A percentile compares a stretch with the other conserved stretches of the same genome.
These are phyloP conservation scores for Trichoderma koningii DNA, from an alignment of 2,329 filamentous ascomycete genomes.

Conservation along the genomic window DNA sequence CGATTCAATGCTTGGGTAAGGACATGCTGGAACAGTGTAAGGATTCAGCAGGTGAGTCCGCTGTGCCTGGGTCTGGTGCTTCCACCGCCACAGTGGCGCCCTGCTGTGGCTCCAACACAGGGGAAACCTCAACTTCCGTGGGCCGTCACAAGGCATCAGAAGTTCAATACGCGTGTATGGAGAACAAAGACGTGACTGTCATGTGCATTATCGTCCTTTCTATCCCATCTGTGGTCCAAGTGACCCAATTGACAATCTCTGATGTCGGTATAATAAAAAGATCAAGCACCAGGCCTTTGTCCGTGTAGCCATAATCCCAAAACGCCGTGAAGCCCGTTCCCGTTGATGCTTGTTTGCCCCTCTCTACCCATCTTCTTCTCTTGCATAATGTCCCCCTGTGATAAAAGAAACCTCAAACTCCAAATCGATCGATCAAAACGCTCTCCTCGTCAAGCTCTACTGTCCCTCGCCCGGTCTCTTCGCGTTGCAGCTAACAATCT, in stretches of 20 bases:
- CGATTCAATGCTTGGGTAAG: too few species aligned
- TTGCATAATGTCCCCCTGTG: background rate
- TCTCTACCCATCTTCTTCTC: background rate
- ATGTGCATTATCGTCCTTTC: conserved; percentile 3
- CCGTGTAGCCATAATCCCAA: conserved; percentile 16
- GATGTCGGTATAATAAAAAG: background rate
- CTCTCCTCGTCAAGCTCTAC: background rate
- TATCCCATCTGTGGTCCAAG: background rate
- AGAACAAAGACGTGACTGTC: too few species aligned
- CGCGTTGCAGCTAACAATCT: conserved; percentile 97
- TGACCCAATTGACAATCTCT: background rate
- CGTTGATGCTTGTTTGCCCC: background rate
- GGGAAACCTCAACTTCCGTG: background rate
- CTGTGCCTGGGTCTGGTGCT: background rate
- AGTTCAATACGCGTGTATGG: too few species aligned
- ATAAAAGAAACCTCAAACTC: too few species aligned
- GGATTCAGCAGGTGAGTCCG: background rate
- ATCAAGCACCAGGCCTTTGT: background rate
- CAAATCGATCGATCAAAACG: too few species aligned
- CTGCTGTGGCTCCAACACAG: background rate
- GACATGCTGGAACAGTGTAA: background rate
- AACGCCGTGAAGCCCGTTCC: conserved; percentile 28
- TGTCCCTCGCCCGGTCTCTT: conserved; percentile 60
- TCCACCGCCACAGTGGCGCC: conserved; percentile 25
- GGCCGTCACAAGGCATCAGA: background rate